phyloP scores from a whole-genome alignment of 2,329 filamentous ascomycete species.

The Botrytis pseudocinerea region DNA sequence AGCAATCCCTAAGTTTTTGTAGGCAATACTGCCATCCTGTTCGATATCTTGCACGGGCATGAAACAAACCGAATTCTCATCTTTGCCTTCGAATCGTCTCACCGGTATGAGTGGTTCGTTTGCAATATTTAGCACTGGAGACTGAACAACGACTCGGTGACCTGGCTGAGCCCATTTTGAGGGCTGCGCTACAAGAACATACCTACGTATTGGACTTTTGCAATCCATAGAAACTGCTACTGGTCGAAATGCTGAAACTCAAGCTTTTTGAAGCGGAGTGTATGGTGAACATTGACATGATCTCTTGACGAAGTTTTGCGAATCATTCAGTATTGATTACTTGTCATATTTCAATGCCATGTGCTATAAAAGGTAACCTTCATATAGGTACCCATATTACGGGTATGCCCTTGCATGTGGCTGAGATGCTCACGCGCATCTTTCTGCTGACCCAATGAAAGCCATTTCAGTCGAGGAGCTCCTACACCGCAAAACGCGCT shows the following conservation, averaged over 20 bases:
- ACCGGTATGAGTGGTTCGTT: conserved; percentile 28
- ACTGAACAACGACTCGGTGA: conserved; percentile 32
- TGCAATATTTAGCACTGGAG: conserved; percentile 29
- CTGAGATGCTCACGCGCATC: background rate
- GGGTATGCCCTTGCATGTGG: conserved; percentile 15
- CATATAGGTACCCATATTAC: background rate
- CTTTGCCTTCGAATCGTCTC: conserved; percentile 27
- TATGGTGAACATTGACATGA: background rate
- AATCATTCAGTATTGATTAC: conserved; percentile 6
- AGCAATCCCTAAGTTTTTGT: conserved; percentile 24
- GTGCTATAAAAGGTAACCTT: conserved; percentile 4
- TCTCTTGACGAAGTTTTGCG: background rate
- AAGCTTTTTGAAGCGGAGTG: background rate
- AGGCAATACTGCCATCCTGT: conserved; percentile 29
- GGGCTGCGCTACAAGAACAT: conserved; percentile 31
- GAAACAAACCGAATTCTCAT: conserved; percentile 33
- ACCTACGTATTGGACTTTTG: conserved; percentile 31
- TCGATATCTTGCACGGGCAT: conserved; percentile 34
- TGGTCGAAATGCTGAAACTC: background rate
- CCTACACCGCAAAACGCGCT: conserved; percentile 9
- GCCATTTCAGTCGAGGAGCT: background rate
- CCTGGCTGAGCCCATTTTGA: conserved; percentile 30
- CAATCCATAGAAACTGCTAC: conserved; percentile 22
- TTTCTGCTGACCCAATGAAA: conserved; percentile 1
- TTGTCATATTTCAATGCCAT: conserved; percentile 5